A percentile compares a stretch with the other conserved stretches of the same genome.
phyloP scores from a whole-genome alignment of 345 rosid species.

The Noccaea caerulescens region DNA sequence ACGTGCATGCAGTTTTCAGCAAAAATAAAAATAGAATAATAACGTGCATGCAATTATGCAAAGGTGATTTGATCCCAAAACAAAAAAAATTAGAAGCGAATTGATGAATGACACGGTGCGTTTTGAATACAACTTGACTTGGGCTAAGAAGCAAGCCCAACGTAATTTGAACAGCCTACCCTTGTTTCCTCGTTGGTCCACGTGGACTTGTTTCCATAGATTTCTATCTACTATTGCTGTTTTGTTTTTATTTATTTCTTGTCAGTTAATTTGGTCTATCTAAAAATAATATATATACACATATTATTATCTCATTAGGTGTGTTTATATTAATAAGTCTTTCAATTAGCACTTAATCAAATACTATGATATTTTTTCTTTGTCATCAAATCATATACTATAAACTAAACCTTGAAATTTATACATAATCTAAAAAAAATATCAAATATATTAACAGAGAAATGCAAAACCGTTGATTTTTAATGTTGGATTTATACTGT shows the following conservation, averaged over 20 bases:
- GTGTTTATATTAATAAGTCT: not conserved
- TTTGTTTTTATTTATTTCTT: conserved; percentile 13
- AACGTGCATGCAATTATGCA: too few species aligned
- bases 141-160: conserved; percentile 46
- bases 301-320: not conserved
- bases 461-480: not conserved
- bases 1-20: not conserved
- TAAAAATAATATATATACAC: not conserved
- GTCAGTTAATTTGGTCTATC: conserved; percentile 22
- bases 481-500: not conserved
- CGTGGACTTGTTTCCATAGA: conserved; percentile 28
- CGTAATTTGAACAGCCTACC: conserved; percentile 34
- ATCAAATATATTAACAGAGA: not conserved
- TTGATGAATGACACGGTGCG: conserved; percentile 33
- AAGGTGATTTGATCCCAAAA: not conserved
- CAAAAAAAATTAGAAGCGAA: not conserved
- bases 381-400: not conserved
- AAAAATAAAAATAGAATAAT: too few species aligned
- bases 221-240: conserved; percentile 14
- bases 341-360: not conserved
- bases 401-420: not conserved
- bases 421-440: not conserved
- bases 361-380: not conserved
- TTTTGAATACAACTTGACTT: conserved; percentile 10
- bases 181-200: conserved; percentile 32